Percentiles rank a stretch among this genome's conserved stretches.
Evolutionary conservation across 768 basidiomycete genomes (phyloP).

Genomic region (Strobilomyces echinocephalus): DNA sequence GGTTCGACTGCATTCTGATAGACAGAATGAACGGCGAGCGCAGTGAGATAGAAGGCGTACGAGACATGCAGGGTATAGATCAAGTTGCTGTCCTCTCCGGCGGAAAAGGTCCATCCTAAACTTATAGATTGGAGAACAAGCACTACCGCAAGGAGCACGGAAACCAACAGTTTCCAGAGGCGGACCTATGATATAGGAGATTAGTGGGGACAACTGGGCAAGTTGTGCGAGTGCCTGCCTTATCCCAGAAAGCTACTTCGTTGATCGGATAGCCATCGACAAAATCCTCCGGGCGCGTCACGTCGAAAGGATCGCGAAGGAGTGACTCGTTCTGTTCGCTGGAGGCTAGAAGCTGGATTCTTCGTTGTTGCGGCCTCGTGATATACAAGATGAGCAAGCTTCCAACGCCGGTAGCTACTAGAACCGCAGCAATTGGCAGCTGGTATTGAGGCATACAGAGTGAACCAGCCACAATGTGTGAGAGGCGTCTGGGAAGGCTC

Average conservation of each 20-base stretch:
- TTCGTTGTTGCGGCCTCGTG: conserved; percentile 40
- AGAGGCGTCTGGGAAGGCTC: neutral
- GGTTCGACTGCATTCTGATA: conserved; percentile 37
- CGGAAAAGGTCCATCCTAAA: conserved; percentile 45
- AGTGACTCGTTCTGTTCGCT: conserved; percentile 23
- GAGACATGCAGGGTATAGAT: conserved; percentile 42
- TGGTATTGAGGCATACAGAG: conserved; percentile 56
- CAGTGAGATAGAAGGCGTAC: conserved; percentile 58
- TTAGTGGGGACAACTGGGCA: neutral
- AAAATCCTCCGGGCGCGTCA: conserved; percentile 67
- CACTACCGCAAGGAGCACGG: conserved; percentile 41
- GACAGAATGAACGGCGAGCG: conserved; percentile 49
- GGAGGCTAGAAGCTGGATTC: conserved; percentile 45
- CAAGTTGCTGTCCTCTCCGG: conserved; percentile 30
- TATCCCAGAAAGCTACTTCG: conserved; percentile 55
- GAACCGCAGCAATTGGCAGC: conserved; percentile 45
- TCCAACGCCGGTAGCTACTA: conserved; percentile 39
- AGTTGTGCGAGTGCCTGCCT: conserved; percentile 33
- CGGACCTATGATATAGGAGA: conserved; percentile 42
- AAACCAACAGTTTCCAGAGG: conserved; percentile 50
- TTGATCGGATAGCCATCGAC: conserved; percentile 64
- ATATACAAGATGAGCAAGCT: conserved; percentile 44
- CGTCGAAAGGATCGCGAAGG: conserved; percentile 57
- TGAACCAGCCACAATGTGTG: neutral
- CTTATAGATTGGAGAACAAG: conserved; percentile 48